Evolutionary conservation across 257 asterid genomes (phyloP), one percentile per base, ranked within the genome.

Genomic region (Buddleja alternifolia): DNA sequence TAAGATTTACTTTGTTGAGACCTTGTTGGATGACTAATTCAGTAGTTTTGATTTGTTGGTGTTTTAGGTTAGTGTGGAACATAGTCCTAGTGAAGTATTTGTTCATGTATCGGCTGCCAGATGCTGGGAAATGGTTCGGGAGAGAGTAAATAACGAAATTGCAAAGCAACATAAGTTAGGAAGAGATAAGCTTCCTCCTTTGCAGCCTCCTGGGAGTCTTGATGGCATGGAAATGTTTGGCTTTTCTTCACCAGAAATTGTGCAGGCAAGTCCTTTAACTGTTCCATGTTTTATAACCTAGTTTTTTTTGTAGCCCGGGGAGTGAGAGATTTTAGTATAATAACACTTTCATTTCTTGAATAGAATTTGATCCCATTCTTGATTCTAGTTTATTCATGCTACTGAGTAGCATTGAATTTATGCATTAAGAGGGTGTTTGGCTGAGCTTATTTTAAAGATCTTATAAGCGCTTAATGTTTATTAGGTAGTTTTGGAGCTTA

Each of bases 181-280:
- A 74, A 88, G 63, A 67, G 52, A 9, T 5, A 86, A 84, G 24
- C 99, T 93, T 73, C 95, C 90, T 74, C 97, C 97, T 73, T 70
- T 90, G 83, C 99, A 93, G 84, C 99, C 99, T 55, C 99, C 96
- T 12, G 97, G 99, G 63, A 93, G 99, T 81, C 71, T 89, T 39
- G 97, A 90, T 55, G 99, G 99, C 74, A 82, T 90, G 86, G 96
- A 90, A 71, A 93, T 93, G 99, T 93, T 93, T 74, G 99, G 99
- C 57, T 90, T 93, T 73, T 78, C 95, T 60, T 85, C 99, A 40
- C 97, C 97, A 21, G 83, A 85, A 63, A 90, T 93, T 73, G 78
- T 90, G 66, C 99, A 90, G 97, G 99, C 80, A 81, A 61, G 83
- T 25, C 60, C 64, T 48, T 46, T 65, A 10, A 29, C 32, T 63